Evolutionary conservation across 805 yeast genomes (phyloP), one percentile per base, ranked within the genome.

Genomic region (Nakazawaea populi): DNA sequence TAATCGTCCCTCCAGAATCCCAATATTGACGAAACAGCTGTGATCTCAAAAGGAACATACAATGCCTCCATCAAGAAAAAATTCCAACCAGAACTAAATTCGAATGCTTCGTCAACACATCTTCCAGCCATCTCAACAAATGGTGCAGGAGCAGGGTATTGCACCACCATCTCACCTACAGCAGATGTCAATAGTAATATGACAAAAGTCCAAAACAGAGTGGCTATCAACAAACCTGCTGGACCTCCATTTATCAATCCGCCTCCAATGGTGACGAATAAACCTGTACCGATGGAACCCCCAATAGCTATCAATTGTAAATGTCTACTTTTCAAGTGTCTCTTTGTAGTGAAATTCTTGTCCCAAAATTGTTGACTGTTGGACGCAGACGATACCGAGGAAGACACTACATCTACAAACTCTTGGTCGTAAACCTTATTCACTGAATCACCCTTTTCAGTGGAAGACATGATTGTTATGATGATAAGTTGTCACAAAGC

Each of bases 1-100:
- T 73, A 76, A 56, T 73, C 78, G 49, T 66, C 71, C 55, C 76
- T 62, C 80, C 82, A 76, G 56, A 64, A 76, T 57, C 75, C 82
- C 37, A 82, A 64, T 71, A 80, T 75, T 29, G 80, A 75, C 52
- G 80, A 79, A 49, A 76, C 76, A 57, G 72, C 59, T 4, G 74
- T 71, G 49, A 75, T 71, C 60, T 75, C 80, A 52, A 74, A 74
- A 10, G 80, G 79, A 56, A 75, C 72, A 55, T 72, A 73, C 50
- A 73, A 62, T 44, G 73, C 66, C 55, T 73, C 71, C 73, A 74
- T 70, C 30, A 75, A 55, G 65, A 71, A 69, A 48, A 68, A 69
- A 56, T 69, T 69, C 58, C 68, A 61, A 30, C 70, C 69, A 29
- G 68, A 65, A 27, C 66, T 60, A 43, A 61, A 57, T 54, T 68